These are phyloP conservation scores for Zymoseptoria ardabiliae DNA, from an alignment of 2,329 filamentous ascomycete species.

Conservation along the genomic window DNA sequence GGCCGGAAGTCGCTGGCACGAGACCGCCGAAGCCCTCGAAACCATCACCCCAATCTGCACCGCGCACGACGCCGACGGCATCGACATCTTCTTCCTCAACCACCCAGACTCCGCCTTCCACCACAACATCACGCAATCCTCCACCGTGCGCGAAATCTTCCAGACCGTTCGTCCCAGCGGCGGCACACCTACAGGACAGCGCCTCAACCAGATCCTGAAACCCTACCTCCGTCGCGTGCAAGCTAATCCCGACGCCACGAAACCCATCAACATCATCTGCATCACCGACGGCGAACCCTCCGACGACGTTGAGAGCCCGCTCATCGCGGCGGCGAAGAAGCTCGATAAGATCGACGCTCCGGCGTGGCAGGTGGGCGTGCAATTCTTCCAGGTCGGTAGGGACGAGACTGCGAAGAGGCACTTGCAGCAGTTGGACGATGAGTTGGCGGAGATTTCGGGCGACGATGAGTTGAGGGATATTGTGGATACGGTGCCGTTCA, in stretches of 20 bases:
- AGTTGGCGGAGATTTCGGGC: slow-evolving; percentile 47
- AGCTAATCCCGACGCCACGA: slow-evolving; percentile 45
- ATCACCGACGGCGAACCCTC: slow-evolving; percentile 81
- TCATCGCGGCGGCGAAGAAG: slow-evolving; percentile 60
- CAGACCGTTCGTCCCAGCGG: slow-evolving; percentile 55
- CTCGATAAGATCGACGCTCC: slow-evolving; percentile 64
- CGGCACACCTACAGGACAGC: slow-evolving; percentile 66
- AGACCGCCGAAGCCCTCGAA: slow-evolving; percentile 62
- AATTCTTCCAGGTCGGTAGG: slow-evolving; percentile 90
- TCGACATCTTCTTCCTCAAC: slow-evolving; percentile 91
- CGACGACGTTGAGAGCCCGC: slow-evolving; percentile 67
- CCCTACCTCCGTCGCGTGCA: slow-evolving; percentile 58
- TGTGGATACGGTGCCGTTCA: slow-evolving; percentile 81
- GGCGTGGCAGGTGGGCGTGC: slow-evolving; percentile 78
- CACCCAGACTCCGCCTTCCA: slow-evolving; percentile 53
- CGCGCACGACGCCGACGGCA: slow-evolving; percentile 68
- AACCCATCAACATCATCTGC: slow-evolving; percentile 84
- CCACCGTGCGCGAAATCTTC: slow-evolving; percentile 63
- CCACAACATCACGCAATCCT: slow-evolving; percentile 53
- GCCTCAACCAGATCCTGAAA: slow-evolving; percentile 63
- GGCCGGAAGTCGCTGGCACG: slow-evolving; percentile 66
- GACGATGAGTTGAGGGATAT: slow-evolving; percentile 67
- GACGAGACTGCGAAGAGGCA: slow-evolving; percentile 58
- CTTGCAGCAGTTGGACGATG: slow-evolving; percentile 69
- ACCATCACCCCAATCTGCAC: slow-evolving; percentile 78